Conservation (phyloP, 768 basidiomycete genomes). For the Tulasnella sp. region DNA sequence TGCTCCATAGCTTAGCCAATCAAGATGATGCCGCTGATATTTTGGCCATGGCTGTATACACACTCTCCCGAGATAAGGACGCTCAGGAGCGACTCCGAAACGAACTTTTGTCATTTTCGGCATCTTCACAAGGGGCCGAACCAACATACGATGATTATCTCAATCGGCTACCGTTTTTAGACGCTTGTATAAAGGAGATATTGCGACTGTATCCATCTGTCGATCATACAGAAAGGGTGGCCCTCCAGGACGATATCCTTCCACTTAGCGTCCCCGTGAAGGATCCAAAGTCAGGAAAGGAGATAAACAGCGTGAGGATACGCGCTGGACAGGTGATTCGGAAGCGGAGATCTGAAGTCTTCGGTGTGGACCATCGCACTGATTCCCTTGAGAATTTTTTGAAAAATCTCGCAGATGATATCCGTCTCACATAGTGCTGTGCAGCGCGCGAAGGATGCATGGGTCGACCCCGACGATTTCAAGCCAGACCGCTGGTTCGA, state of each 20-base stretch:
- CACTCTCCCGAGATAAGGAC: too few relatives aligned
- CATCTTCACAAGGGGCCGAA: slow-evolving; percentile 22
- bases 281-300: slow-evolving; percentile 22
- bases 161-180: slow-evolving; percentile 30
- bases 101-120: too few relatives aligned
- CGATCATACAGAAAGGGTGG: slow-evolving; percentile 33
- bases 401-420: not conserved
- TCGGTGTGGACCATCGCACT: not conserved
- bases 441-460: slow-evolving; percentile 28
- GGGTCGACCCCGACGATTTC: slow-evolving; percentile 30
- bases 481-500: slow-evolving; percentile 31
- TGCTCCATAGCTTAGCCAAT: too few relatives aligned
- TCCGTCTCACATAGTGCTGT: slow-evolving; percentile 25
- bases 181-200: slow-evolving; percentile 35
- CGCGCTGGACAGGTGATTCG: slow-evolving; percentile 30
- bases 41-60: slow-evolving; percentile 24
- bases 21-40: too few relatives aligned
- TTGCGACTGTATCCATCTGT: slow-evolving; percentile 34
- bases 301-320: slow-evolving; percentile 25
- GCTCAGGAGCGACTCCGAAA: too few relatives aligned
- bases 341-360: not conserved
- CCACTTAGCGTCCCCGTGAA: slow-evolving; percentile 30
- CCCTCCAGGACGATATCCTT: slow-evolving; percentile 33
- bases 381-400: slow-evolving; percentile 2
- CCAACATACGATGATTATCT: slow-evolving; percentile 31